Base-by-base conservation (phyloP, 306 rosid genomes). In the Rosa persica region DNA sequence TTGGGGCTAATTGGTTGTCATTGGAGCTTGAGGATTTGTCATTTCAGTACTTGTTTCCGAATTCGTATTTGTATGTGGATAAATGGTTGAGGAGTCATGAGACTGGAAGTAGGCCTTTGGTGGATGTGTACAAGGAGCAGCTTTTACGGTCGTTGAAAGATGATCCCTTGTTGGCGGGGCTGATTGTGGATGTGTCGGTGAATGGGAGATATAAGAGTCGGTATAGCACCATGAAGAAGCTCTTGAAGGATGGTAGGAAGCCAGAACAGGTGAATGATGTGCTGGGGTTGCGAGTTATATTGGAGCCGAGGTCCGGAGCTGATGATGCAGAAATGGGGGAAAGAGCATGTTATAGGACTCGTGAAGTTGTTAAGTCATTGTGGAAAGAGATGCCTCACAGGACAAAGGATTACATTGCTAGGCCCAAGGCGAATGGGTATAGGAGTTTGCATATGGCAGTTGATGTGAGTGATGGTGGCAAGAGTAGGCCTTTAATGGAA, bases 401-500 rank as follows among this genome's bases (percentile, higher is more conserved):
- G 73, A 84, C 93, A 15, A 95, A 95, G 86, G 98, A 92, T 81
- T 95, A 92, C 74, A 88, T 95, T 81, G 86, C 93, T 12, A 90
- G 74, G 82, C 98, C 98, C 6, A 95, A 95, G 82, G 84, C 83
- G 55, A 95, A 95, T 82, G 98, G 98, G 1, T 95, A 95, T 74
- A 86, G 82, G 85, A 95, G 98, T 79, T 81, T 92, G 68, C 98
- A 95, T 77, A 88, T 95, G 98, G 93, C 93, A 27, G 98, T 92
- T 42, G 92, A 95, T 85, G 96, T 91, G 60, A 92, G 94, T 75
- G 91, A 90, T 5, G 34, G 78, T 77, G 88, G 86, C 16, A 80
- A 80, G 89, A 55, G 74, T 38, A 84, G 93, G 23, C 98, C 97
- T 0, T 78, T 85, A 44, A 94, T 94, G 98, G 98, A 94, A 81